These are phyloP conservation scores for Sextonia rubra DNA, from an alignment of 164 flowering plant species.

Conservation along the genomic window DNA sequence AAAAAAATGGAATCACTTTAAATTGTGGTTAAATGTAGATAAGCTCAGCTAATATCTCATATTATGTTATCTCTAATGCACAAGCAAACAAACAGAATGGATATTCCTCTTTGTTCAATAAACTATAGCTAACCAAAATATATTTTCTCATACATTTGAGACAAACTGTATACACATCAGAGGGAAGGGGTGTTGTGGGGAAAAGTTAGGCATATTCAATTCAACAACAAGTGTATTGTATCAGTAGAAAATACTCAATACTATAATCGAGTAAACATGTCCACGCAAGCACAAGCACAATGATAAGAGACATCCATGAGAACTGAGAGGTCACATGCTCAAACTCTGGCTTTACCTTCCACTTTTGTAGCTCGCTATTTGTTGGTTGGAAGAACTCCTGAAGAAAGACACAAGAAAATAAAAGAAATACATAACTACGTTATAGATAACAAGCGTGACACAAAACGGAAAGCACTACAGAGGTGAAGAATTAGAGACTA, in stretches of 20 bases:
- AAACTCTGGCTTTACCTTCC: slow-evolving; percentile 36
- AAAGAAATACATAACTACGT: slow-evolving; percentile 2
- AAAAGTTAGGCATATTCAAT: too few relatives aligned
- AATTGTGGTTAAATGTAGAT: neutral
- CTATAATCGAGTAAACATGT: neutral
- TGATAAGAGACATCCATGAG: neutral
- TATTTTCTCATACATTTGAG: too few relatives aligned
- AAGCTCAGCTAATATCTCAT: neutral
- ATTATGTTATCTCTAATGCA: neutral
- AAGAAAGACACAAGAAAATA: slow-evolving; percentile 17
- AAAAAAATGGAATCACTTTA: neutral
- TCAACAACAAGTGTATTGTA: too few relatives aligned
- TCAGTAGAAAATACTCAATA: neutral
- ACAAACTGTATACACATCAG: too few relatives aligned
- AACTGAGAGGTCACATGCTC: neutral
- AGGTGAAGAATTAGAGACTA: neutral
- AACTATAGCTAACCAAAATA: too few relatives aligned
- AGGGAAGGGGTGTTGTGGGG: too few relatives aligned
- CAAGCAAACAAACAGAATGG: neutral
- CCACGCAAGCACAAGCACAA: neutral
- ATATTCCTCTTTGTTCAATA: too few relatives aligned
- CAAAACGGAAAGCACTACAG: neutral
- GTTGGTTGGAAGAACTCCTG: slow-evolving; percentile 51
- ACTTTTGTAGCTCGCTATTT: slow-evolving; percentile 35
- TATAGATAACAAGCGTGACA: neutral